Conservation (phyloP, 139 green algal species). For the Eudorina sp. region DNA sequence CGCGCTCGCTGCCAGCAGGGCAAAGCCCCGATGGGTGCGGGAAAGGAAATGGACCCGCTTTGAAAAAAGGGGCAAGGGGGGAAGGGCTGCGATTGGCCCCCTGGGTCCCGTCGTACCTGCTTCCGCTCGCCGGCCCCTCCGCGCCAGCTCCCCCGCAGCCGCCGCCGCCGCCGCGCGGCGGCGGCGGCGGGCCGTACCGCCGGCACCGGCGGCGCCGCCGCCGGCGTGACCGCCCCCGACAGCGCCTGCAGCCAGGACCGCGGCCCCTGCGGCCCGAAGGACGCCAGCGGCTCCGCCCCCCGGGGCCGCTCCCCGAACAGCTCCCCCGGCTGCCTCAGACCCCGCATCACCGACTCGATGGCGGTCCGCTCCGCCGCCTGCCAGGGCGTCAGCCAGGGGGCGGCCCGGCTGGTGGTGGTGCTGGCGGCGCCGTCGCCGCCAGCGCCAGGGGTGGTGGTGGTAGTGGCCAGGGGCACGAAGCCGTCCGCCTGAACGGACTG, state of each 20-base stretch:
- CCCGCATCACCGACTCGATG: background rate
- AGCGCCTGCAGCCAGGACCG: conserved; percentile 25
- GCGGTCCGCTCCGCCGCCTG: conserved; percentile 25
- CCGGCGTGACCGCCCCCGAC: background rate
- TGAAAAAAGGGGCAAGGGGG: too few relatives aligned
- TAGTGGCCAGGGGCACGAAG: background rate
- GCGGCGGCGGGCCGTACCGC: too few relatives aligned
- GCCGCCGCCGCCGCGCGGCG: too few relatives aligned
- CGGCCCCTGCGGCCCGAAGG: background rate
- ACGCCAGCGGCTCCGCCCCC: background rate
- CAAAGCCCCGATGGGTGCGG: too few relatives aligned
- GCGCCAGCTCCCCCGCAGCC: background rate
- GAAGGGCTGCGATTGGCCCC: background rate
- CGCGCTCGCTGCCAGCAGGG: too few relatives aligned
- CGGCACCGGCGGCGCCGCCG: too few relatives aligned
- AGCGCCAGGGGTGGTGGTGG: background rate
- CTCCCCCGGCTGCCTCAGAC: background rate
- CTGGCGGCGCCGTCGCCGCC: background rate
- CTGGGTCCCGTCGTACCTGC: too few relatives aligned
- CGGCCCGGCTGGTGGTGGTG: background rate
- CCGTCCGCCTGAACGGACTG: background rate
- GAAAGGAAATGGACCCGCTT: too few relatives aligned
- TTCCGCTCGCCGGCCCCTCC: too few relatives aligned
- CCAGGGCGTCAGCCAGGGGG: background rate
- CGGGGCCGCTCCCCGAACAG: background rate